These are phyloP conservation scores for Colletotrichum sp. DNA, from an alignment of 2,329 filamentous ascomycete species.

Conservation along the genomic window DNA sequence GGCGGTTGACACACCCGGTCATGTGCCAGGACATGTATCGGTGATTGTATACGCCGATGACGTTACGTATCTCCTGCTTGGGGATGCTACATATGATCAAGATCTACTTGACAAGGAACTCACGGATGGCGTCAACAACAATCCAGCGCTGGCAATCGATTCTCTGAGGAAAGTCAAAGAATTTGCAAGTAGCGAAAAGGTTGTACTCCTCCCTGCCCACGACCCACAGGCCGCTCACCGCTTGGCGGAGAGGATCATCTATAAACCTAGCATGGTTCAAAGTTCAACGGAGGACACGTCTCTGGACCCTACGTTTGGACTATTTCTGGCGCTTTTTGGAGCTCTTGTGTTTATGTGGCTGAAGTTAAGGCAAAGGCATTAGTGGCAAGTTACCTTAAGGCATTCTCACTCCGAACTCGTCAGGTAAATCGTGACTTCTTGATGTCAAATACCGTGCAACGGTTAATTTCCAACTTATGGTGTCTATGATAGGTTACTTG, in stretches of 20 bases:
- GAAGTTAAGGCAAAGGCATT: neutral
- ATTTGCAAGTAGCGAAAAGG: neutral
- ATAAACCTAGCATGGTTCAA: neutral
- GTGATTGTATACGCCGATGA: neutral
- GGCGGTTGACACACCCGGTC: neutral
- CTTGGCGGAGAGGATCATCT: neutral
- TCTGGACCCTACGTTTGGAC: accelerated
- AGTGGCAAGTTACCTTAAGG: neutral
- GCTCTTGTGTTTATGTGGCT: neutral
- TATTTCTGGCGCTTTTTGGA: neutral
- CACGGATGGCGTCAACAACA: neutral
- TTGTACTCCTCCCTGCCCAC: neutral
- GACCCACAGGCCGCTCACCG: neutral
- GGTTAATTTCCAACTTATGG: accelerated
- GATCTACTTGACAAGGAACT: neutral
- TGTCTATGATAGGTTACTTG: accelerated
- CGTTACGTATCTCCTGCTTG: neutral
- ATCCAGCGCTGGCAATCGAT: neutral
- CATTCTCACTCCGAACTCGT: neutral
- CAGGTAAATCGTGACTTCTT: accelerated
- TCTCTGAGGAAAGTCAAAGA: neutral
- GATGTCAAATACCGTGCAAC: neutral
- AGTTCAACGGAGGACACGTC: neutral
- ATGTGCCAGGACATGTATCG: neutral
- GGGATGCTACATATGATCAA: neutral